Base-by-base conservation (phyloP, 2,329 filamentous ascomycete genomes). In the Cryoendolithus antarcticus region DNA sequence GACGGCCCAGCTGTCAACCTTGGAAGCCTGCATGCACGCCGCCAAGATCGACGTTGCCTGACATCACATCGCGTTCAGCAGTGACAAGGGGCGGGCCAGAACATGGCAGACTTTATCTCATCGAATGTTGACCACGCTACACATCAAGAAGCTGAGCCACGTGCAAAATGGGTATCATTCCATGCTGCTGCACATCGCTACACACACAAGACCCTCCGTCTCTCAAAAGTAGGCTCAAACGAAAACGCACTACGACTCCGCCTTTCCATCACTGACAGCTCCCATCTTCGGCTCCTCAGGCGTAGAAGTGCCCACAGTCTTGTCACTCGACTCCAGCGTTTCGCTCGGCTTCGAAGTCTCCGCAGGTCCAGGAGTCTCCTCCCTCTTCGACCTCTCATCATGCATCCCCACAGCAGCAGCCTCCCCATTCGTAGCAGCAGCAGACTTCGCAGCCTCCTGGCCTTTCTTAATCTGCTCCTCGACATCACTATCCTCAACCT, bases 401-500 rank as follows among this genome's bases (percentile, higher is more conserved):
- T 29, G 35, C 27, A 30, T 24, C 9, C 41, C 37, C 21, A 34
- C 36, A 24, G 29, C 41, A 9, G 41, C 42, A 11, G 40, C 57
- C 28, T 50, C 44, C 30, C 46, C 48, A 15, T 53, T 50, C 33
- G 48, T 45, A 8, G 50, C 52, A 13, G 53, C 43, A 40, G 53
- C 47, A 38, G 50, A 50, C 24, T 59, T 51, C 21, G 42, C 47
- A 12, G 39, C 41, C 27, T 42, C 36, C 34, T 70, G 61, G 43
- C 67, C 69, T 66, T 84, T 88, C 58, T 76, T 74, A 44, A 91
- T 82, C 66, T 93, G 86, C 61, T 81, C 88, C 48, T 76, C 80
- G 47, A 88, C 71, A 58, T 94, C 86, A 61, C 85, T 84, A 57
- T 93, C 84, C 53, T 78, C 75, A 57, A 93, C 85, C 59, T 86